A percentile compares a stretch with the other conserved stretches of the same genome.
These are phyloP conservation scores for Capsicum pubescens DNA, from an alignment of 257 asterid species.

Conservation along the genomic window DNA sequence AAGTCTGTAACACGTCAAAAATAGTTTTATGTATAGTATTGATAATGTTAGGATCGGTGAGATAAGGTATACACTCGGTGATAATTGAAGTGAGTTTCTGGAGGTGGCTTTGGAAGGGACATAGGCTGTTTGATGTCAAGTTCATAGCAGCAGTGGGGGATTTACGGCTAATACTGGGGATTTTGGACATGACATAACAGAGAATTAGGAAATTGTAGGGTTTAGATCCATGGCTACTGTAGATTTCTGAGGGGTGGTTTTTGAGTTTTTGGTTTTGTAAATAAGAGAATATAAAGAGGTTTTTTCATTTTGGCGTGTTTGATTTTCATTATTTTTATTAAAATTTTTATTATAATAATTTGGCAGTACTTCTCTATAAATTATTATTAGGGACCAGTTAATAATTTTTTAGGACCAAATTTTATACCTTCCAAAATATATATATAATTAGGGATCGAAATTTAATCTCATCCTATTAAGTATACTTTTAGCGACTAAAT, in stretches of 20 bases:
- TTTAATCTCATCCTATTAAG: too few relatives aligned
- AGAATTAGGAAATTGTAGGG: constrained; percentile 84
- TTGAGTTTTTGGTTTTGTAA: not conserved
- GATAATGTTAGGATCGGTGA: constrained; percentile 63
- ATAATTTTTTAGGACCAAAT: too few relatives aligned
- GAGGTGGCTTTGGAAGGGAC: constrained; percentile 35
- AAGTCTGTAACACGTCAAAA: constrained; percentile 71
- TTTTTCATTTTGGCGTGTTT: too few relatives aligned
- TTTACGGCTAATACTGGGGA: constrained; percentile 59
- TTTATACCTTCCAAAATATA: too few relatives aligned
- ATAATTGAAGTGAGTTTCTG: constrained; percentile 76
- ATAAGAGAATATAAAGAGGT: too few relatives aligned
- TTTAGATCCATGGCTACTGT: constrained; percentile 72
- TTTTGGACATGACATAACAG: constrained; percentile 74
- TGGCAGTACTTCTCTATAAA: too few relatives aligned
- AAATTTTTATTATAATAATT: too few relatives aligned
- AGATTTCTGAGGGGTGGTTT: not conserved
- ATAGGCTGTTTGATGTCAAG: constrained; percentile 77
- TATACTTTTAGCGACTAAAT: too few relatives aligned
- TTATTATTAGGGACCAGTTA: too few relatives aligned
- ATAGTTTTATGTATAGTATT: constrained; percentile 76
- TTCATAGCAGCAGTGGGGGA: constrained; percentile 47
- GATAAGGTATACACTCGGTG: constrained; percentile 83
- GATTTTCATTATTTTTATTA: too few relatives aligned
- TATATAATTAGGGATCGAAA: too few relatives aligned